phyloP scores from a whole-genome alignment of 495 filamentous ascomycete species.

The Podospora fimiseda region DNA sequence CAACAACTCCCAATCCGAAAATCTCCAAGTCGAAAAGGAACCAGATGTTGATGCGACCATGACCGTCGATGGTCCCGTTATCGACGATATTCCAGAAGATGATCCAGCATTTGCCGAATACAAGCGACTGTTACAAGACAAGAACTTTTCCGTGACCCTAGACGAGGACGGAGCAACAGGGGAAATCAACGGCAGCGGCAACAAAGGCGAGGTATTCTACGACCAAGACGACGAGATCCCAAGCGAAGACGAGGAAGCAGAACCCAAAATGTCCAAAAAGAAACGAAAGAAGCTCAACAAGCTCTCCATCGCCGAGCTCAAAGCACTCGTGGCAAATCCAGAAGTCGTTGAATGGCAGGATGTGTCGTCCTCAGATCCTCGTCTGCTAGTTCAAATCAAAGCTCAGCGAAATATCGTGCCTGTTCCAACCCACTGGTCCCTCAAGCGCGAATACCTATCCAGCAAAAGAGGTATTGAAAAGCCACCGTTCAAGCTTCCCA shows the following conservation, averaged over 20 bases:
- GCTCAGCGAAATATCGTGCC: constrained; percentile 92
- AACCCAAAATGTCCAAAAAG: constrained; percentile 80
- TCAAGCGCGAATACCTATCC: constrained; percentile 94
- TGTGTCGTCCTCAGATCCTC: constrained; percentile 83
- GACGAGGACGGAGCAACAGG: constrained; percentile 52
- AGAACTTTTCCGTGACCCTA: constrained; percentile 56
- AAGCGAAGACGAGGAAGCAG: constrained; percentile 71
- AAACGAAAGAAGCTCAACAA: constrained; percentile 85
- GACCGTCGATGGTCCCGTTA: constrained; percentile 42
- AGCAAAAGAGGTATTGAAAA: constrained; percentile 96
- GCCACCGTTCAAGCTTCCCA: constrained; percentile 81
- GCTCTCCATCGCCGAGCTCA: constrained; percentile 89
- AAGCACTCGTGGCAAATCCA: constrained; percentile 82
- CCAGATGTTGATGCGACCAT: constrained; percentile 28
- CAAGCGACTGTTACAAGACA: constrained; percentile 58
- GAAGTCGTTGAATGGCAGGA: constrained; percentile 98
- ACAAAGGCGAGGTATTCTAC: constrained; percentile 83
- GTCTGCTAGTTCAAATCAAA: constrained; percentile 88
- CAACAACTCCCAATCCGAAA: no score
- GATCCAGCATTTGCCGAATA: constrained; percentile 79
- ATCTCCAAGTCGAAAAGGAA: constrained; percentile 39
- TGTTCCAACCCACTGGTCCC: constrained; percentile 85
- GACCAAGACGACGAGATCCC: constrained; percentile 85
- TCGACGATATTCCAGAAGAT: constrained; percentile 49
- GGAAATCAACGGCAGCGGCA: constrained; percentile 57